Base-by-base conservation (phyloP, 129 eudicot species). In the Lactuca saligna region DNA sequence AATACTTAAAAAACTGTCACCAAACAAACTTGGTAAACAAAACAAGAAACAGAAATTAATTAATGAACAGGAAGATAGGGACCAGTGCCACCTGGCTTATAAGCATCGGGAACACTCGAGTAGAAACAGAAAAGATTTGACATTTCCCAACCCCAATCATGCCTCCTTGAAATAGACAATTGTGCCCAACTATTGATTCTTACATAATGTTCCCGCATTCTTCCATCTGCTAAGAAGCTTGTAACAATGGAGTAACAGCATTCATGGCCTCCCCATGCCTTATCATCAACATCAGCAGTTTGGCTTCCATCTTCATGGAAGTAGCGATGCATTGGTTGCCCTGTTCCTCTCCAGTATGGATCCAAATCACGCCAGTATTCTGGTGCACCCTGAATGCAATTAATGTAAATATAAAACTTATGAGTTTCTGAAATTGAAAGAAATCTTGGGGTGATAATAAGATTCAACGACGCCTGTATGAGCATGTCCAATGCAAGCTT, bases 211-310 rank as follows among this genome's bases (percentile, higher is more conserved):
- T 81, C 76, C 69, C 97, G 72, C 17, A 91, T 88, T 39, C 80
- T 84, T 41, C 90, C 96, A 20, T 82, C 79, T 4, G 64, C 83
- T 42, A 77, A 17, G 33, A 83, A 60, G 42, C 93, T 80, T 34
- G 97, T 91, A 9, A 91, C 86, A 0, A 84, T 59, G 44, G 90
- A 81, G 72, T 83, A 91, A 72, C 85, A 74, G 10, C 81, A 75
- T 65, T 88, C 97, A 17, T 91, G 97, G 34, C 96, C 97, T 17
- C 97, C 97, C 97, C 96, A 91, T 7, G 85, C 85, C 57, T 13
- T 49, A 79, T 91, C 96, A 14, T 55, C 82, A 7, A 80, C 39
- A 54, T 88, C 97, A 29, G 90, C 93, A 3, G 88, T 83, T 56
- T 70, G 82, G 78, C 82, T 88, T 11, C 93, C 97, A 64, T 88